A percentile compares a stretch with the other conserved stretches of the same genome.
Conservation (phyloP, 106 monocot species). For the Dactylorhiza incarnata region DNA sequence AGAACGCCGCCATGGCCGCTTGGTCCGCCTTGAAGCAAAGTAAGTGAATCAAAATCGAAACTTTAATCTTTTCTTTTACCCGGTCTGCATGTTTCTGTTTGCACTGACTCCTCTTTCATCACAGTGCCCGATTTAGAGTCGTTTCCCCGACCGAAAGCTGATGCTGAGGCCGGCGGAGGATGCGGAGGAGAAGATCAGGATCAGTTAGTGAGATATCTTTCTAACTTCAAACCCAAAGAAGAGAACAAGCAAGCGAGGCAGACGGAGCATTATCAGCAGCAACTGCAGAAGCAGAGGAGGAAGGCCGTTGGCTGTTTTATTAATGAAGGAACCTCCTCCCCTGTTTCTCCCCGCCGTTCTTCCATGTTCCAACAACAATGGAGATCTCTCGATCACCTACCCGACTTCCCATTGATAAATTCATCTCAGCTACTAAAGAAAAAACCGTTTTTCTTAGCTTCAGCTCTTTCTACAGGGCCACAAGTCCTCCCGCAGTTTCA, state of each 20-base stretch:
- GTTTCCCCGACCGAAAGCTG: neutral
- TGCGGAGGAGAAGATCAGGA: conserved; percentile 13
- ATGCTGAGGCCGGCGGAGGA: neutral
- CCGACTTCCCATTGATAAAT: neutral
- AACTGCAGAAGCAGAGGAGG: neutral
- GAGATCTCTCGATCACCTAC: neutral
- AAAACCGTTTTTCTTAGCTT: neutral
- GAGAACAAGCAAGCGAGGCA: conserved; percentile 6
- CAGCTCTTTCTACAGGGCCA: neutral
- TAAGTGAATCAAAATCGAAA: neutral
- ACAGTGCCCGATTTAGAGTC: conserved; percentile 22
- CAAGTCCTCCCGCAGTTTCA: neutral
- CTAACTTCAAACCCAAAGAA: conserved; percentile 7
- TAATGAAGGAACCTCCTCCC: conserved; percentile 1
- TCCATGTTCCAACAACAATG: conserved; percentile 3
- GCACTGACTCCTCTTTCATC: neutral
- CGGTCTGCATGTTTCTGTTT: neutral
- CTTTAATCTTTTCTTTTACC: neutral
- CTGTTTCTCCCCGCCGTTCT: neutral
- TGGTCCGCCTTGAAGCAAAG: conserved; percentile 49
- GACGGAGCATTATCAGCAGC: neutral
- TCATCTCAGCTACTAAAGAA: neutral
- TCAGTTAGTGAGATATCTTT: conserved; percentile 8
- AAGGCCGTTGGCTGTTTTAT: neutral
- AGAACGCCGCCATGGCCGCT: conserved; percentile 68